A percentile compares a stretch with the other conserved stretches of the same genome.
phyloP scores from a whole-genome alignment of 441 rosid species.

The Gossypium laxum region DNA sequence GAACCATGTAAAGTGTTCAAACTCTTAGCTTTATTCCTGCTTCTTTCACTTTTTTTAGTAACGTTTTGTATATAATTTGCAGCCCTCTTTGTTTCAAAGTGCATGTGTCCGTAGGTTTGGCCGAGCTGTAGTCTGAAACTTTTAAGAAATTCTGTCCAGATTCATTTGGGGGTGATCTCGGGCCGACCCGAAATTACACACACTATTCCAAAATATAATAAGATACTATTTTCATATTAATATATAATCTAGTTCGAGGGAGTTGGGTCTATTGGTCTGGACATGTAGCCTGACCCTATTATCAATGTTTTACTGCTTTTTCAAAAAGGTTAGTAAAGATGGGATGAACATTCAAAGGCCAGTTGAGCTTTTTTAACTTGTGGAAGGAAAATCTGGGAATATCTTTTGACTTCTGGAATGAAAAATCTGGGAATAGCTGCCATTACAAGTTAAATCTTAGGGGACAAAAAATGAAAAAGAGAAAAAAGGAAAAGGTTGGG shows the following conservation, averaged over 20 bases:
- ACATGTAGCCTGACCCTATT: background rate
- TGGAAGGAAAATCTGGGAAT: slow-evolving; percentile 25
- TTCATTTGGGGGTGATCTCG: no score
- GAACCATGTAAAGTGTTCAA: slow-evolving; percentile 2
- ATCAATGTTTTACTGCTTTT: background rate
- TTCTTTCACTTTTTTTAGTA: background rate
- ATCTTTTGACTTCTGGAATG: slow-evolving; percentile 2
- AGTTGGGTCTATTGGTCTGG: background rate
- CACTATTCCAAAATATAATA: no score
- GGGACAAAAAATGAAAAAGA: no score
- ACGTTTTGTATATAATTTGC: background rate
- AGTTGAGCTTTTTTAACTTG: slow-evolving; percentile 15
- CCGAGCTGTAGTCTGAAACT: no score
- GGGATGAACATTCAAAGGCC: slow-evolving; percentile 18
- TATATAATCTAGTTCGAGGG: background rate
- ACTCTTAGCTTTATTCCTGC: slow-evolving; percentile 16
- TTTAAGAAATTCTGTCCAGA: no score
- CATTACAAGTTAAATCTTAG: no score
- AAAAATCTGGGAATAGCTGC: background rate
- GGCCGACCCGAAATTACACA: no score
- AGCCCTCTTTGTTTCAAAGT: background rate
- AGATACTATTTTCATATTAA: no score
- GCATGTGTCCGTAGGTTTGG: background rate
- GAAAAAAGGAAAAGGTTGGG: no score
- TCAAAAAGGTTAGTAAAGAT: slow-evolving; percentile 9